phyloP scores from a whole-genome alignment of 805 yeast species.

The Metschnikowia dekortorum region DNA sequence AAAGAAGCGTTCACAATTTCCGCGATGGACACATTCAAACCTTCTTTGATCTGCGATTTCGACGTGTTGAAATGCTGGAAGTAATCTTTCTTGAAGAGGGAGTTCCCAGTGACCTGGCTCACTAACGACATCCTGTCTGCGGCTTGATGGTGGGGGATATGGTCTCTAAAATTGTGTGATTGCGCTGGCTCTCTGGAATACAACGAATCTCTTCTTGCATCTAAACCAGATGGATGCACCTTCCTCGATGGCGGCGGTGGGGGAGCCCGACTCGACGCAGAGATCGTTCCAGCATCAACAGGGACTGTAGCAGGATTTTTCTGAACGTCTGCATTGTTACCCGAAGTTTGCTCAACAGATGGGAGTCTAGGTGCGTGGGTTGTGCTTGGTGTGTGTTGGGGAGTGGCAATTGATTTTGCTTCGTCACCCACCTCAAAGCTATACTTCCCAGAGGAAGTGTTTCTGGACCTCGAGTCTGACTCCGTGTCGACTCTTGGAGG shows the following conservation, averaged over 20 bases:
- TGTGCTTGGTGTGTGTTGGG: constrained; percentile 16
- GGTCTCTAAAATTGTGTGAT: neutral
- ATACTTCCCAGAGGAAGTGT: constrained; percentile 22
- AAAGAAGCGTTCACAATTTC: constrained; percentile 76
- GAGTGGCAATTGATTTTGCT: constrained; percentile 26
- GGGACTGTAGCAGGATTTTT: neutral
- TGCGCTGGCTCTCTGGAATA: neutral
- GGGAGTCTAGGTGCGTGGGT: constrained; percentile 2
- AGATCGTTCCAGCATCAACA: neutral
- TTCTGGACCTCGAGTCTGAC: constrained; percentile 12
- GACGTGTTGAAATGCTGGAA: constrained; percentile 29
- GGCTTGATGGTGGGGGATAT: constrained; percentile 14
- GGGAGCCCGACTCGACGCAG: constrained; percentile 28
- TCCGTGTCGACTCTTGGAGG: constrained; percentile 17
- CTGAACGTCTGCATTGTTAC: neutral
- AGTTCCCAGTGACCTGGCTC: constrained; percentile 39
- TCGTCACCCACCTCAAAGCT: constrained; percentile 43
- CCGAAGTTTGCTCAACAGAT: neutral
- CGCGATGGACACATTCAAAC: constrained; percentile 79
- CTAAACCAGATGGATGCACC: constrained; percentile 17
- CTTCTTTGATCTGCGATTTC: constrained; percentile 25
- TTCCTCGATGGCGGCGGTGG: constrained; percentile 59
- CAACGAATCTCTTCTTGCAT: constrained; percentile 24
- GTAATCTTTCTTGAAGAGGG: constrained; percentile 44
- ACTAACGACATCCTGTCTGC: constrained; percentile 19